Percentiles rank a stretch among this genome's conserved stretches.
Conservation (phyloP, 495 filamentous ascomycete species). For the Daldinia bambusicola region DNA sequence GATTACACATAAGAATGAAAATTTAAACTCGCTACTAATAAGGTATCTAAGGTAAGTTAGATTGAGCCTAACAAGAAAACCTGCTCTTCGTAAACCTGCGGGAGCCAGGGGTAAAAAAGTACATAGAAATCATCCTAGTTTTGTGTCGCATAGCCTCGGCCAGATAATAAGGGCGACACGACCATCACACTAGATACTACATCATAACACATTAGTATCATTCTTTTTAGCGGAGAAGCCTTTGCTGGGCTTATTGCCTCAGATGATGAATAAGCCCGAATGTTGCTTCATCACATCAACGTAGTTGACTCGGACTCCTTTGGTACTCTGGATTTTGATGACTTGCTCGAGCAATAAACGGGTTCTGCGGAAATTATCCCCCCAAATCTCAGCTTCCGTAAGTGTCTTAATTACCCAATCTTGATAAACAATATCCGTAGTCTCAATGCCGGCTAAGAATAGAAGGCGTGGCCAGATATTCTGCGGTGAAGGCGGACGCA, state of each 20-base stretch:
- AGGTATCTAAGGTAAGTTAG: neutral
- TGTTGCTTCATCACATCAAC: conserved; percentile 31
- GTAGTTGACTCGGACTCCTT: conserved; percentile 33
- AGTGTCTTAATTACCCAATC: conserved; percentile 28
- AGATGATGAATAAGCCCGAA: conserved; percentile 30
- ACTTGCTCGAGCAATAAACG: conserved; percentile 27
- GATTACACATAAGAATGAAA: neutral
- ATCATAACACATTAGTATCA: conserved; percentile 4
- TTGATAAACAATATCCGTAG: conserved; percentile 27
- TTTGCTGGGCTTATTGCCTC: neutral
- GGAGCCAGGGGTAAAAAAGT: neutral
- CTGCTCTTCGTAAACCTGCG: neutral
- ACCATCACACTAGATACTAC: neutral
- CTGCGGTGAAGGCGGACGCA: conserved; percentile 29
- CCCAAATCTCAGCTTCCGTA: conserved; percentile 28
- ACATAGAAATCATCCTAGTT: neutral
- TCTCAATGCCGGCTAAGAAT: conserved; percentile 33
- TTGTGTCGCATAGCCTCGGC: neutral
- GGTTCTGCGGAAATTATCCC: conserved; percentile 31
- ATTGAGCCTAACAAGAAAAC: neutral
- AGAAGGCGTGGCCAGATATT: conserved; percentile 34
- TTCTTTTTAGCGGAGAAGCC: neutral
- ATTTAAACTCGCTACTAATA: neutral
- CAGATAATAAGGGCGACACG: neutral
- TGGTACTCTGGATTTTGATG: conserved; percentile 27